Conservation (phyloP, 805 yeast species). For the Candida germanica region DNA sequence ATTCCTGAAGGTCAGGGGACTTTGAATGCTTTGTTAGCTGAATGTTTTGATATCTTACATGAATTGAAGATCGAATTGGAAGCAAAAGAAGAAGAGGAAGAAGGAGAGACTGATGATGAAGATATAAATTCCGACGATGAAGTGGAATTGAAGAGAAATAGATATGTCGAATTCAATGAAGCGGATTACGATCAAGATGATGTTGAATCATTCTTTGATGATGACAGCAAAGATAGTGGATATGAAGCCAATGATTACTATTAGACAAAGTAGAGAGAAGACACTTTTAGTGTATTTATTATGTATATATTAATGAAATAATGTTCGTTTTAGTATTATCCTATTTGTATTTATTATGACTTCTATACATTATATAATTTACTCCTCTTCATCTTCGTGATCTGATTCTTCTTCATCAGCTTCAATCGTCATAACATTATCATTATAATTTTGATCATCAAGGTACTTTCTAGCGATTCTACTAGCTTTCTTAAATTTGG, state of each 20-base stretch:
- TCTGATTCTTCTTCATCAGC: slow-evolving; percentile 50
- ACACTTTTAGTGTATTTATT: too few species aligned
- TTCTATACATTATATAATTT: slow-evolving; percentile 2
- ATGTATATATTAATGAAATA: slow-evolving; percentile 7
- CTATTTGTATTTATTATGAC: too few species aligned
- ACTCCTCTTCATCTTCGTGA: slow-evolving; percentile 20
- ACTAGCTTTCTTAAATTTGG: slow-evolving; percentile 55
- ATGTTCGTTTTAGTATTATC: slow-evolving; percentile 3
- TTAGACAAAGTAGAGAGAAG: too few species aligned
- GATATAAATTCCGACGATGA: slow-evolving; percentile 40
- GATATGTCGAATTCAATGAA: slow-evolving; percentile 43
- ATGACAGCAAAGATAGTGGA: slow-evolving; percentile 21
- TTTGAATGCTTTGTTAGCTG: slow-evolving; percentile 84
- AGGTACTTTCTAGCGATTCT: slow-evolving; percentile 74
- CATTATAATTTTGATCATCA: slow-evolving; percentile 39
- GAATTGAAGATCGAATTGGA: slow-evolving; percentile 86
- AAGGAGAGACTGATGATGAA: slow-evolving; percentile 22
- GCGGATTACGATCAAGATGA: slow-evolving; percentile 44
- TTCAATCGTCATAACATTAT: slow-evolving; percentile 57
- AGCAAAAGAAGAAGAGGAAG: slow-evolving; percentile 45
- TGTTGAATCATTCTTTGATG: slow-evolving; percentile 20
- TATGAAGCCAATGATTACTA: slow-evolving; percentile 44
- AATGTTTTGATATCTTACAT: slow-evolving; percentile 89
- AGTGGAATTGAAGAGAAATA: slow-evolving; percentile 41
- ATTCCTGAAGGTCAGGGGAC: slow-evolving; percentile 99